Conservation (phyloP, 148 eudicot genomes). For the Selenicereus undatus region DNA sequence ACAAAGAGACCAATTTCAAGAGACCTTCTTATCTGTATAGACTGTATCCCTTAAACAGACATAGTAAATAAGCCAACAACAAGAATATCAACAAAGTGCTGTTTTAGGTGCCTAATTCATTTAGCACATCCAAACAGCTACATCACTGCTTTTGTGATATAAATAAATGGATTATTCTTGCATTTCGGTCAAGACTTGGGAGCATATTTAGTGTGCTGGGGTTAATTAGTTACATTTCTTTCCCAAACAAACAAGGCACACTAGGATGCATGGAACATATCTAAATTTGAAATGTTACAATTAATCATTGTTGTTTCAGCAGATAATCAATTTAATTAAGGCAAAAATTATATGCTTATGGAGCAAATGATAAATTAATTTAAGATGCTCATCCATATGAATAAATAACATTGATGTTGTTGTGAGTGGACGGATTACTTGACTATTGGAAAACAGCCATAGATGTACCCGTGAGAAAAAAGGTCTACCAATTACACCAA, state of each 20-base stretch:
- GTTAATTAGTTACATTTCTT: background rate
- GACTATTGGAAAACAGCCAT: background rate
- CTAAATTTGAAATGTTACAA: background rate
- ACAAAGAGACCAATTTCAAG: no score
- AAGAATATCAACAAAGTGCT: no score
- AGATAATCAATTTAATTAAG: background rate
- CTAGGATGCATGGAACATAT: background rate
- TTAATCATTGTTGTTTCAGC: background rate
- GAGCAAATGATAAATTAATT: background rate
- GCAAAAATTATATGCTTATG: background rate
- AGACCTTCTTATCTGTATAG: no score
- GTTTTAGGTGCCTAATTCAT: no score
- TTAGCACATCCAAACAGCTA: no score
- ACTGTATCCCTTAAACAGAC: no score
- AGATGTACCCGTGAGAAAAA: conserved; percentile 9
- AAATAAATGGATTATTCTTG: background rate
- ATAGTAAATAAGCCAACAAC: no score
- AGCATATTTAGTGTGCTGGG: background rate
- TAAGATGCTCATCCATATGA: background rate
- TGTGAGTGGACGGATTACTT: background rate
- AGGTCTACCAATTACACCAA: conserved; percentile 6
- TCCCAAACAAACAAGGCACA: background rate
- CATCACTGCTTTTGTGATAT: no score
- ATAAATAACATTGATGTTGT: background rate
- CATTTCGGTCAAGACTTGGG: background rate